Evolutionary conservation across 441 rosid genomes (phyloP), one percentile per base, ranked within the genome.

Genomic region (California macrophylla): DNA sequence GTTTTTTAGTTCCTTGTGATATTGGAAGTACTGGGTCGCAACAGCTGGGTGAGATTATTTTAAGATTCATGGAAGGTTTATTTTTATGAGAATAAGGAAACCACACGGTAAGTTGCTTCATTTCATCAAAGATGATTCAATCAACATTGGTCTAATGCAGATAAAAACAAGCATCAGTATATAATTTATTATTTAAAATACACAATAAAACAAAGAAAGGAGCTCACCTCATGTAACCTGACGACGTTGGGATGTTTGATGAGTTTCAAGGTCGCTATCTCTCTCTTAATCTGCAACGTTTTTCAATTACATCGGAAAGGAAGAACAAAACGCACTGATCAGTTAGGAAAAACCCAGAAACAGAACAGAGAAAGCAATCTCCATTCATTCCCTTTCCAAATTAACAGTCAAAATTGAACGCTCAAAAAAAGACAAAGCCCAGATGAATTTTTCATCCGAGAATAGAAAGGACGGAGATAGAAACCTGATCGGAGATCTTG

Each of bases 241-340:
- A 94, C 96, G 28, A 94, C 86, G 69, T 94, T 88, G 3, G 97
- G 96, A 82, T 94, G 98, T 67, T 87, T 91, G 50, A 94, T 85
- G 71, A 90, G 92, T 82, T 90, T 94, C 79, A 91, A 72, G 16
- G 98, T 91, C 36, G 80, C 86, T 69, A 94, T 91, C 83, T 94
- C 98, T 64, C 97, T 86, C 76, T 91, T 94, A 29, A 94, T 91
- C 98, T 93, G 89, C 68, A 68, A 56, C 13, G 3, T 30, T 10
- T 18, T 13, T 54, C 15, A 8, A 34, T 50, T 16, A 47, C 67
- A 72, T 23, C 25, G 61, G 16, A 56, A 26, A 47, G n/a, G n/a
- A n/a, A n/a, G n/a, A n/a, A n/a, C n/a, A n/a, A n/a, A n/a, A n/a
- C n/a, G n/a, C n/a, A n/a, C n/a, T 28, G 1, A 67, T 66, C 50